A percentile compares a stretch with the other conserved stretches of the same genome.
phyloP scores from a whole-genome alignment of 2,329 filamentous ascomycete species.

The Colletotrichum sp. region DNA sequence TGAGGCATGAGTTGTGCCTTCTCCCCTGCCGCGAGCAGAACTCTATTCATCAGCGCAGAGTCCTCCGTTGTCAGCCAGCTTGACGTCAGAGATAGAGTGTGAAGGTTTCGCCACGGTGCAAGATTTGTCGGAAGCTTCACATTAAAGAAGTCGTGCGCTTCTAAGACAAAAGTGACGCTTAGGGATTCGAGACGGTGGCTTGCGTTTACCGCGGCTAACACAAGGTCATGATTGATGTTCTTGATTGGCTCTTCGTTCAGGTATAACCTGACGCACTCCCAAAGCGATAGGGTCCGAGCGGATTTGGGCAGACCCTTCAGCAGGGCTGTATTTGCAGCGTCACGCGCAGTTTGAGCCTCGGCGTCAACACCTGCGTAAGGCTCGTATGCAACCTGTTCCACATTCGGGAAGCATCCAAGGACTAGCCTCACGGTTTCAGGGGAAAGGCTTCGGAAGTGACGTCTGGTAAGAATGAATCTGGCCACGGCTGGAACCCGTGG shows the following conservation, averaged over 20 bases:
- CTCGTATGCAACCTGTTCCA: background rate
- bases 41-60: background rate
- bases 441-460: background rate
- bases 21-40: background rate
- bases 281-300: background rate
- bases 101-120: background rate
- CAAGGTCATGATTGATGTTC: background rate
- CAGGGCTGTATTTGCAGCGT: background rate
- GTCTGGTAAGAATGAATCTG: background rate
- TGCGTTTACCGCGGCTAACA: background rate
- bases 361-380: background rate
- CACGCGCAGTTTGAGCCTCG: accelerated
- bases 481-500: background rate
- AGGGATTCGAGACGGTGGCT: background rate
- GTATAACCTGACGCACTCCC: accelerated
- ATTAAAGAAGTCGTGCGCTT: background rate
- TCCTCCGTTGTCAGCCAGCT: background rate
- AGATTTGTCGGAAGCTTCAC: background rate
- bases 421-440: background rate
- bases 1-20: background rate
- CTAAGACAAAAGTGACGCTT: background rate
- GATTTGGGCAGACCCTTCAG: accelerated
- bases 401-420: background rate
- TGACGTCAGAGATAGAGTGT: background rate
- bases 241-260: background rate